A percentile compares a stretch with the other conserved stretches of the same genome.
Evolutionary conservation across 345 rosid species (phyloP).

Genomic region (Garcia nutans): DNA sequence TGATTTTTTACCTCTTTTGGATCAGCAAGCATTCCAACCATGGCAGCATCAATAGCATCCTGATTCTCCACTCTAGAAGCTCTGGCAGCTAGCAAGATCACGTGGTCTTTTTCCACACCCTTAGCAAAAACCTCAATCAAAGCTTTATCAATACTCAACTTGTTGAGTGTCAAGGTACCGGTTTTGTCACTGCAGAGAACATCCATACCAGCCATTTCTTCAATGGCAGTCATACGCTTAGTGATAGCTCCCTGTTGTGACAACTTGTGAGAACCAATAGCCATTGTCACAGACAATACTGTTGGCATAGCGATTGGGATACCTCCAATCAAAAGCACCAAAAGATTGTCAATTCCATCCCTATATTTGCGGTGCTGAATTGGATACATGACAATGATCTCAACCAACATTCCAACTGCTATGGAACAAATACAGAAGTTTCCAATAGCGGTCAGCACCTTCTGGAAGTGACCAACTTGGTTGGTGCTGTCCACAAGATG

Average conservation of each 20-base stretch:
- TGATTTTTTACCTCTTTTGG: constrained; percentile 35
- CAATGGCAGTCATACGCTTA: constrained; percentile 34
- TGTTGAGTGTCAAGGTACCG: constrained; percentile 31
- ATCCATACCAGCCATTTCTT: constrained; percentile 36
- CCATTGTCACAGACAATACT: constrained; percentile 35
- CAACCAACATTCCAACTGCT: constrained; percentile 27
- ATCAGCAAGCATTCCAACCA: constrained; percentile 37
- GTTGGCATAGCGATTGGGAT: constrained; percentile 37
- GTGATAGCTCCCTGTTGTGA: constrained; percentile 34
- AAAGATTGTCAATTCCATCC: constrained; percentile 32
- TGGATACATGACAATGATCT: constrained; percentile 31
- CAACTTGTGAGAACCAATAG: constrained; percentile 32
- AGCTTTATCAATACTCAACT: constrained; percentile 28
- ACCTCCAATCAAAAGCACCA: constrained; percentile 35
- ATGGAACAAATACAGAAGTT: constrained; percentile 35
- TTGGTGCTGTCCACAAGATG: constrained; percentile 48
- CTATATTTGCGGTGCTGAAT: constrained; percentile 33
- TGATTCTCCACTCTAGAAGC: constrained; percentile 38
- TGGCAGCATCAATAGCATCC: constrained; percentile 37
- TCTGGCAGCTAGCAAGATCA: constrained; percentile 31
- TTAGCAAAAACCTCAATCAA: constrained; percentile 28
- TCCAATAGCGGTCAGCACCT: constrained; percentile 34
- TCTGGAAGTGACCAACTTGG: constrained; percentile 42
- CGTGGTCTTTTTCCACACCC: constrained; percentile 29
- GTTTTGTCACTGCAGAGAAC: constrained; percentile 38